Base-by-base conservation (phyloP, 805 yeast genomes). In the Candida ascalaphidarum region DNA sequence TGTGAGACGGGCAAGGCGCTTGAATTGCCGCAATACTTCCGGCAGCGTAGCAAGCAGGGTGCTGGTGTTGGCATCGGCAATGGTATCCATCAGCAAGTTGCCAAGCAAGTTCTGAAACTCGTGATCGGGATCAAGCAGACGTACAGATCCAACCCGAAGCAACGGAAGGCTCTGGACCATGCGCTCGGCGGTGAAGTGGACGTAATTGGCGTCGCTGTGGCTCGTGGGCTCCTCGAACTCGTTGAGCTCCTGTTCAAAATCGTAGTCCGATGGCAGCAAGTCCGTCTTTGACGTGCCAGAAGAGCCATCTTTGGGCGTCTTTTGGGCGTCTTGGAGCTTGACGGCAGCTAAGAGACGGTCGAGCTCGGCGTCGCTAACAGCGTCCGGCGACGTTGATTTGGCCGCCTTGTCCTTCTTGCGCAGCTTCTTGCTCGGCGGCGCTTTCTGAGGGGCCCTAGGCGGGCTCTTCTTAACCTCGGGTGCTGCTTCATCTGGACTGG, bases 1-100 rank as follows among this genome's bases (percentile, higher is more conserved):
- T 1, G 82, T 74, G n/a, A 69, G 48, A 30, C 67, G 60, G 6
- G 73, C 66, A 54, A 67, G 36, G 52, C 66, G 65, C 41, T 74
- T 78, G 39, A 79, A 71, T 43, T 77, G 83, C 28, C 65, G 71
- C 32, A 81, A 50, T 12, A 74, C 69, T 35, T 79, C 86, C 0
- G 88, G 89, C 0, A 81, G 69, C 1, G 75, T 68, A 20, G 78
- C 72, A 2, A 77, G 61, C 0, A 88, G 74, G 0, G 86, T 70
- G n/a, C 84, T 72, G 1, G 81, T 68, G 40, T 80, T 81, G 0
- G 84, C 86, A 49, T 81, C 89, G 30, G 77, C 80, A 12, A 81
- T 64, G 0, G 82, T 74, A 23, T 76, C 81, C 5, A 66, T 47
- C 1, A 86, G 75, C 11, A 82, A 50, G 40, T 77, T 76, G 10